Percentiles rank a stretch among this genome's conserved stretches.
Conservation (phyloP, 2,329 filamentous ascomycete species). For the Alternaria hordeiaustralica region DNA sequence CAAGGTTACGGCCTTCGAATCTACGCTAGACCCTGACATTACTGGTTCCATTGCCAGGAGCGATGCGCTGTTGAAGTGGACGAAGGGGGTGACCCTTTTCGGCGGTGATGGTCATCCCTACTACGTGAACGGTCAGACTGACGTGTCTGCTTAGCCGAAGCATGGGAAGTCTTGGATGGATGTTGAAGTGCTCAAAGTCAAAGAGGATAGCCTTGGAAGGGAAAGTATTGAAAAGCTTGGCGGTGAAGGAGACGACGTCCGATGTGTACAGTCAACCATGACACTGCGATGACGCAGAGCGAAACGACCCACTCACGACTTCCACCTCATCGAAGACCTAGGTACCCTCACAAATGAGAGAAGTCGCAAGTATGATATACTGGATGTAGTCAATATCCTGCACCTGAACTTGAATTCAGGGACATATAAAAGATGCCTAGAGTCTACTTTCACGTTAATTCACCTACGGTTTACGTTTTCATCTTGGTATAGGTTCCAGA, state of each 20-base stretch:
- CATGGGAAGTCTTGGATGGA: accelerated
- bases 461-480: no score
- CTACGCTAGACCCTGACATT: not conserved
- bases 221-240: not conserved
- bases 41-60: not conserved
- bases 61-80: not conserved
- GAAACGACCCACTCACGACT: no score
- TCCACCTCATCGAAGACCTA: no score
- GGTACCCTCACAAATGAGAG: no score
- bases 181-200: not conserved
- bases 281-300: no score
- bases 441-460: no score
- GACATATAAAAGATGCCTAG: no score
- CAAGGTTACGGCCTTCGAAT: not conserved
- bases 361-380: no score
- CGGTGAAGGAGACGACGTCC: not conserved
- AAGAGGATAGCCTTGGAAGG: not conserved
- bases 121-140: not conserved
- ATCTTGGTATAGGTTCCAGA: no score
- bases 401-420: no score
- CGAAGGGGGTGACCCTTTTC: not conserved
- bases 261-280: no score
- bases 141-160: not conserved
- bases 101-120: not conserved
- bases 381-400: no score